phyloP scores from a whole-genome alignment of 2,329 filamentous ascomycete genomes.

The Pezicula rhizophila region DNA sequence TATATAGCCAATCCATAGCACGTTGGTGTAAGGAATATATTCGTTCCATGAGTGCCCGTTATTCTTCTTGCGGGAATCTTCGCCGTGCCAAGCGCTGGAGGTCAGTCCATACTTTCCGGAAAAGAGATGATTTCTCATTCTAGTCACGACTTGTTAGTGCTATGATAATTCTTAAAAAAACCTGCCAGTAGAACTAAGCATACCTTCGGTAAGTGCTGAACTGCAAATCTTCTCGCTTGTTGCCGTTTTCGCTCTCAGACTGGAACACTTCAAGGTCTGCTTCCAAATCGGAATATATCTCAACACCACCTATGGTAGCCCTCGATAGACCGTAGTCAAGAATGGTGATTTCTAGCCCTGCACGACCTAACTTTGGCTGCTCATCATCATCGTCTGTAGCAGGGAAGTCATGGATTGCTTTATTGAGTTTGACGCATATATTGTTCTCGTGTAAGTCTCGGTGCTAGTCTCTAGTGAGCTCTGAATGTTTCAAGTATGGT shows the following conservation, averaged over 20 bases:
- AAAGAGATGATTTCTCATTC: conserved; percentile 22
- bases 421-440: conserved; percentile 40
- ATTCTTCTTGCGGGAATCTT: background rate
- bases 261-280: conserved; percentile 54
- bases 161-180: conserved; percentile 40
- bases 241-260: conserved; percentile 45
- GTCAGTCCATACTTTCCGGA: conserved; percentile 8
- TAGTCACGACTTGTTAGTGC: conserved; percentile 33
- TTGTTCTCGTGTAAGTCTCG: conserved; percentile 62
- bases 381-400: conserved; percentile 1
- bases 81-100: conserved; percentile 11
- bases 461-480: conserved; percentile 37
- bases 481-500: background rate
- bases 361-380: conserved; percentile 46
- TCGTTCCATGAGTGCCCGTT: conserved; percentile 39
- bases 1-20: conserved; percentile 58
- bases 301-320: conserved; percentile 38
- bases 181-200: conserved; percentile 48
- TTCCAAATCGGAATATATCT: conserved; percentile 53
- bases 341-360: conserved; percentile 57
- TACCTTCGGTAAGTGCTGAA: conserved; percentile 56
- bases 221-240: conserved; percentile 31
- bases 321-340: conserved; percentile 61
- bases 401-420: background rate
- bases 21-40: conserved; percentile 56